Base-by-base conservation (phyloP, 2,329 filamentous ascomycete species). In the Diplodia mutila region DNA sequence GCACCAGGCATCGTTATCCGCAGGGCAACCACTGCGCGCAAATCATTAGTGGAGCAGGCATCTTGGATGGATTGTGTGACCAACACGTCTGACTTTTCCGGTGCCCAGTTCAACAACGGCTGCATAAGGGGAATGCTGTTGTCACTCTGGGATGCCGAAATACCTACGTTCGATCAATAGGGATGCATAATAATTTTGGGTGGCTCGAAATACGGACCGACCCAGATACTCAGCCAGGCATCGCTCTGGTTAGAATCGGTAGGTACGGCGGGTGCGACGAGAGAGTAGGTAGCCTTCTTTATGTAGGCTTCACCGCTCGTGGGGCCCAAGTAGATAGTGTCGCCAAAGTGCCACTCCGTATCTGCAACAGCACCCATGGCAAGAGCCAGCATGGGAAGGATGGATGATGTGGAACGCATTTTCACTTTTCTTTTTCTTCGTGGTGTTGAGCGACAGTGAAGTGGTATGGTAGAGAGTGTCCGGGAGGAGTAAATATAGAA, bases 241-340 rank as follows among this genome's bases (percentile, higher is more conserved):
- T 59, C 46, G 65, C 55, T 55, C 18, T 37, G 29, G 29, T n/a
- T 61, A 0, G 29, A n/a, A 14, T 65, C 42, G 46, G 46, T 37
- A 23, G 61, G 63, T 14, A 42, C 34, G 14, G 21, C 53, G 4
- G 67, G 61, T 3, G 48, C 39, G 8, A 59, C 25, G n/a, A 66
- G 42, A 11, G 53, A 61, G 23, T 61, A 68, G 21, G 67, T 68
- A 1, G 37, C 42, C 49, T 66, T 66, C 37, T 61, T 66, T 18
- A 68, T 59, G 42, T 65, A 52, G 7, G 29, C 25, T 9, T 42
- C 51, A 23, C 61, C 39, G n/a, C 54, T 65, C 16, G 66, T 68
- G 5, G 66, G 66, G 39, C 61, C 66, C 32, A 54, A 23, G 52
- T 65, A 65, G 61, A 68, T 48, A 4, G 34, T 65, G 37, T 68